Evolutionary conservation across 768 basidiomycete species (phyloP).

Genomic region (Sarcodon aspratus): DNA sequence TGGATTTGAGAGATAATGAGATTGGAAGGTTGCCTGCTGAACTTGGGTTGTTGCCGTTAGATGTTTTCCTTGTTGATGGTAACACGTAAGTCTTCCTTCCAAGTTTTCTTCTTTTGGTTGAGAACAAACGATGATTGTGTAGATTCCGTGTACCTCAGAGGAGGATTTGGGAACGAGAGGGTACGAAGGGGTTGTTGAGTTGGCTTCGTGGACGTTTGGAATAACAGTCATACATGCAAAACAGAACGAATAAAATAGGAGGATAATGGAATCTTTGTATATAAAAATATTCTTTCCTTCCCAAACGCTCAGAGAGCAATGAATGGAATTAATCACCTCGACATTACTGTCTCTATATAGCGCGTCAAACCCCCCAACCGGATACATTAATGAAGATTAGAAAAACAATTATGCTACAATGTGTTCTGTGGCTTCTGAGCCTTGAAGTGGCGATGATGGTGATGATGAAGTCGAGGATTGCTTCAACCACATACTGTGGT

Average conservation of each 20-base stretch:
- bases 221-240: constrained; percentile 13
- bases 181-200: constrained; percentile 68
- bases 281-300: too few relatives aligned
- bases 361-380: too few relatives aligned
- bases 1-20: constrained; percentile 78
- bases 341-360: too few relatives aligned
- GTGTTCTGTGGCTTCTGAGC: too few relatives aligned
- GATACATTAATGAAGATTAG: too few relatives aligned
- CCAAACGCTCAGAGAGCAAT: too few relatives aligned
- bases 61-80: constrained; percentile 77
- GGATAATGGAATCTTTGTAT: too few relatives aligned
- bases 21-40: constrained; percentile 58
- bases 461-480: constrained; percentile 32
- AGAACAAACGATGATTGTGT: neutral
- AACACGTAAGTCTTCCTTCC: constrained; percentile 48
- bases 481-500: constrained; percentile 74
- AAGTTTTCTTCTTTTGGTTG: neutral
- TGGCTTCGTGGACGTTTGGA: constrained; percentile 74
- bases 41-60: constrained; percentile 65
- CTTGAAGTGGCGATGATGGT: too few relatives aligned
- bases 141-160: constrained; percentile 78
- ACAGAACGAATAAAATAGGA: too few relatives aligned
- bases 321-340: too few relatives aligned
- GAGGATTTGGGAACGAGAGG: constrained; percentile 80
- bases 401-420: too few relatives aligned